phyloP scores from a whole-genome alignment of 352 stramenopile genomes.

The Phytophthora parvispora region DNA sequence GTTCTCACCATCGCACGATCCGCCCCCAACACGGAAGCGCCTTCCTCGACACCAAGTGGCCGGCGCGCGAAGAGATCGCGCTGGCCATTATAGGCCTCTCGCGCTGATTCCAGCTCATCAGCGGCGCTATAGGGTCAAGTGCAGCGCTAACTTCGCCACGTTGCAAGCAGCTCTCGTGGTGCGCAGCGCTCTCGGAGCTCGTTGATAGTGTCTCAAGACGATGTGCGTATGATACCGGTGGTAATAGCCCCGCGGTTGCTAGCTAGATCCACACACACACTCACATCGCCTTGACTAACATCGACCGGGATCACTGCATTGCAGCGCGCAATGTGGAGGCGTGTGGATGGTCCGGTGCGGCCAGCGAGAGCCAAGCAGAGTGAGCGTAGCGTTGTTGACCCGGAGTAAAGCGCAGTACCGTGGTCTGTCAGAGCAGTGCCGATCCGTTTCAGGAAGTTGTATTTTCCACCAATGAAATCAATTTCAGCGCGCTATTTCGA shows the following conservation, averaged over 20 bases:
- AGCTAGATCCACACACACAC: no score
- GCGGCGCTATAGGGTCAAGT: conserved; percentile 9
- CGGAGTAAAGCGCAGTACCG: conserved; percentile 4
- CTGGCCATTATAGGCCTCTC: conserved; percentile 29
- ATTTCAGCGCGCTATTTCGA: conserved; percentile 9
- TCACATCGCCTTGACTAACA: no score
- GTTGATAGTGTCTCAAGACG: not conserved
- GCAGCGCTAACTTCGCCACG: conserved; percentile 14
- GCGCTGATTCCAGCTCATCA: not conserved
- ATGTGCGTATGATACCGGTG: conserved; percentile 1
- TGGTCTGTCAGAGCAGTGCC: conserved; percentile 5
- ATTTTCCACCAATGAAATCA: conserved; percentile 29
- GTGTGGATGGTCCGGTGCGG: conserved; percentile 26
- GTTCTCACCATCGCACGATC: conserved; percentile 16
- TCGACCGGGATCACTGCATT: not conserved
- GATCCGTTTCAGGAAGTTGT: conserved; percentile 26
- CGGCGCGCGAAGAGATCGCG: conserved; percentile 5
- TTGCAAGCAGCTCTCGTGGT: conserved; percentile 9
- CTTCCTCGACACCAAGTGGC: conserved; percentile 16
- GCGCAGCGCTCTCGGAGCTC: no score
- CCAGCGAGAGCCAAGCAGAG: conserved; percentile 10
- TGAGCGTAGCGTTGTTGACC: conserved; percentile 30
- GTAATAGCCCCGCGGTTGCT: no score
- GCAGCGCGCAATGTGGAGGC: not conserved
- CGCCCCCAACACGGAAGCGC: conserved; percentile 7